phyloP scores from a whole-genome alignment of 2,329 filamentous ascomycete species.

The Chaetomiaceae sp. region DNA sequence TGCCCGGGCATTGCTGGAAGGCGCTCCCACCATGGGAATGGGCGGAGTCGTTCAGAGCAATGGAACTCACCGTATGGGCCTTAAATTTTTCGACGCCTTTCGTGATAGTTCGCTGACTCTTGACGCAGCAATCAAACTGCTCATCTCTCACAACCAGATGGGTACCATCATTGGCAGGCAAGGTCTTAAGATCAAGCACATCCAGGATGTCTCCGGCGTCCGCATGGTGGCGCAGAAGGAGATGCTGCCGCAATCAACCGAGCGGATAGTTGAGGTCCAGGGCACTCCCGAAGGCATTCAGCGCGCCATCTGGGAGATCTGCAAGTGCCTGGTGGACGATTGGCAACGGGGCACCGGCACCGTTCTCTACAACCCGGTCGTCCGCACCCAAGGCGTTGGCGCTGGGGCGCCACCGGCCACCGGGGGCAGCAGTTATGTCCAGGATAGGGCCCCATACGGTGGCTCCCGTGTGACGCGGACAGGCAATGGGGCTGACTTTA shows the following conservation, averaged over 20 bases:
- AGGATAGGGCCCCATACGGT: conserved; percentile 53
- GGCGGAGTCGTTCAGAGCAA: conserved; percentile 81
- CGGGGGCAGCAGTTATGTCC: conserved; percentile 39
- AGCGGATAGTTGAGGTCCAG: conserved; percentile 95
- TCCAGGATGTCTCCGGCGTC: conserved; percentile 92
- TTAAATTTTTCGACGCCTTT: background rate
- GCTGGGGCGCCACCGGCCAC: conserved; percentile 49
- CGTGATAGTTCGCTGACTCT: conserved; percentile 26
- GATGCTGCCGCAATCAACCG: conserved; percentile 97
- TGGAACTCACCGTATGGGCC: conserved; percentile 84
- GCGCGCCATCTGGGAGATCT: conserved; percentile 96
- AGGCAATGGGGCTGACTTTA: conserved; percentile 96
- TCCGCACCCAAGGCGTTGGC: conserved; percentile 70
- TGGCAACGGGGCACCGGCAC: conserved; percentile 97
- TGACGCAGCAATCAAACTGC: conserved; percentile 78
- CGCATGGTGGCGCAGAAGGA: conserved; percentile 99
- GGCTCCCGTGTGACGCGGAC: conserved; percentile 82
- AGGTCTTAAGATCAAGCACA: conserved; percentile 98
- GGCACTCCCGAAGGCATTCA: conserved; percentile 93
- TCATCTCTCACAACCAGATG: conserved; percentile 99
- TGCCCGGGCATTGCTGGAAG: conserved; percentile 84
- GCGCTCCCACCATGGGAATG: conserved; percentile 93
- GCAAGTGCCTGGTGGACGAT: conserved; percentile 96
- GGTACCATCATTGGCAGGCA: conserved; percentile 97
- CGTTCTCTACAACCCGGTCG: conserved; percentile 93